Evolutionary conservation across 345 rosid genomes (phyloP), one percentile per base, ranked within the genome.

Genomic region (Pelargonium nanum): DNA sequence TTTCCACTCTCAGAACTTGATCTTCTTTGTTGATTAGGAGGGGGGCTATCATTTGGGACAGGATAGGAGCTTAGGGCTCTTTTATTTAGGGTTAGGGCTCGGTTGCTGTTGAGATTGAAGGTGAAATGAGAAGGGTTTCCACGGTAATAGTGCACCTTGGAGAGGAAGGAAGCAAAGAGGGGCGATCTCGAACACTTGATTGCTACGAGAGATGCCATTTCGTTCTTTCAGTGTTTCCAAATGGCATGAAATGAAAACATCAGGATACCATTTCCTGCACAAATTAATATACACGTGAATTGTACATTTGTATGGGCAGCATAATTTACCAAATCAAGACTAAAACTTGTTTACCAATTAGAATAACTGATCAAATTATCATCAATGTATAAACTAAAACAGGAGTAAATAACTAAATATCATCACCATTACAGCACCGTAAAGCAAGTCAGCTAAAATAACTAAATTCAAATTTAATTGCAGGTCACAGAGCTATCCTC

Each of bases 21-120:
- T 24, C 74, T 56, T 13, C 70, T 61, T 28, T 62, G 64, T 1
- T 60, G 58, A 1, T 53, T 71, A 17, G 64, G 81, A 1, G 77
- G 67, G 4, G 64, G 80, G 71, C 75, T 68, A 19, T 77, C 72
- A 17, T 63, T 63, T n/a, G 81, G 55, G 51, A 65, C 66, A 40
- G 86, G 68, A 61, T 70, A 74, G 26, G 86, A 75, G 72, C 75
- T 75, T 2, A 81, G 70, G 65, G 71, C 56, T 75, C 59, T 74
- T 40, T 40, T 40, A 17, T 12, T 40, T 40, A 40, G 48, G 48
- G 48, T 1, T 40, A 17, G 15, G 48, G 15, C 48, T 40, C 15
- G 48, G 15, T 40, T 40, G 48, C 15, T 12, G 48, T 40, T 40
- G 48, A 40, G 48, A 40, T 40, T 40, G 15, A 40, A 40, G 10